phyloP scores from a whole-genome alignment of 345 rosid genomes.

The Viola odorata region DNA sequence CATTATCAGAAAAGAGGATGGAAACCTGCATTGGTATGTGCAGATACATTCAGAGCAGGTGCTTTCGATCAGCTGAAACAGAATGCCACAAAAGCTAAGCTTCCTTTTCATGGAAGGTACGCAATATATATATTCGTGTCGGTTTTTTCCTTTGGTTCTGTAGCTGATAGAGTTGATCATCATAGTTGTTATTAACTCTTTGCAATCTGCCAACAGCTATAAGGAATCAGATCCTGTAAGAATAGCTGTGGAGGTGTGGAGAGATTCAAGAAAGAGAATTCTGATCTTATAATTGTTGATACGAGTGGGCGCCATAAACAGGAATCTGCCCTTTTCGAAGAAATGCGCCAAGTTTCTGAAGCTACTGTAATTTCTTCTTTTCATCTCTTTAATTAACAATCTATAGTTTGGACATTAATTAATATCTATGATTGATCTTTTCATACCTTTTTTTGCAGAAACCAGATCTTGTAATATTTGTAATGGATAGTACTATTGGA shows the following conservation, averaged over 20 bases:
- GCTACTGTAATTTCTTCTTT: slow-evolving; percentile 53
- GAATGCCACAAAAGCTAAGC: slow-evolving; percentile 81
- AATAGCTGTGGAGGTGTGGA: slow-evolving; percentile 92
- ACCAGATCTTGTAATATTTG: slow-evolving; percentile 90
- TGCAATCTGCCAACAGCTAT: slow-evolving; percentile 41
- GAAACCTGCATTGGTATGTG: slow-evolving; percentile 85
- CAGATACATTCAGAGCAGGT: slow-evolving; percentile 90
- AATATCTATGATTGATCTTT: not conserved
- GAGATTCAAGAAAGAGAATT: slow-evolving; percentile 78
- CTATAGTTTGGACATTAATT: not conserved
- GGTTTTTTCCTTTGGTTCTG: not conserved
- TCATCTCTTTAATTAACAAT: not conserved
- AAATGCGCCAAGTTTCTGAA: slow-evolving; percentile 97
- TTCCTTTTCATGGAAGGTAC: slow-evolving; percentile 84
- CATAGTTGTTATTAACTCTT: not conserved
- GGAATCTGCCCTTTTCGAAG: slow-evolving; percentile 96
- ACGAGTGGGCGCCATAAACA: slow-evolving; percentile 98
- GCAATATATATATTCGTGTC: no score
- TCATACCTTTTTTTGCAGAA: slow-evolving; percentile 41
- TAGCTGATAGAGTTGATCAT: not conserved
- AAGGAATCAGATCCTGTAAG: slow-evolving; percentile 92
- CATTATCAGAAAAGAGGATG: slow-evolving; percentile 83
- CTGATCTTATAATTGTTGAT: slow-evolving; percentile 89
- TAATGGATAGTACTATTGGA: slow-evolving; percentile 96
- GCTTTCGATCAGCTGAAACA: slow-evolving; percentile 89